Conservation (phyloP, 768 basidiomycete genomes). For the Kondoa subrosea region DNA sequence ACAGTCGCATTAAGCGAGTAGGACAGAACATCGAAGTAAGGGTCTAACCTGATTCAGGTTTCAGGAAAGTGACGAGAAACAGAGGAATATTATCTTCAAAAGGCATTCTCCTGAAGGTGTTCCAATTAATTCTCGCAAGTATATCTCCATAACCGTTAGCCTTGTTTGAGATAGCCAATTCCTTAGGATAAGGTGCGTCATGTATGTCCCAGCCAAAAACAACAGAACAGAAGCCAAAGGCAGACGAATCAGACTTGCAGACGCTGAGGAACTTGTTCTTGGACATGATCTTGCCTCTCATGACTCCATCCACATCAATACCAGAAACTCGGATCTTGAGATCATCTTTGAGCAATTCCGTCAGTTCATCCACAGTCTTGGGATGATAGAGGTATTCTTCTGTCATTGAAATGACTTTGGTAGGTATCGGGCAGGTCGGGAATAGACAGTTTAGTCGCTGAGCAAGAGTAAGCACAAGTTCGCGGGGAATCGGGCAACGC, state of each 20-base stretch:
- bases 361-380: not conserved
- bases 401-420: not conserved
- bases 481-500: not conserved
- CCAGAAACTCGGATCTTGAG: constrained; percentile 17
- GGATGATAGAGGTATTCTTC: not conserved
- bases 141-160: constrained; percentile 85
- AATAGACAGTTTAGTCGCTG: not conserved
- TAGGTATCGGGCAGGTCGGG: not conserved
- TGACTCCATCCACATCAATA: constrained; percentile 20
- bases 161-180: constrained; percentile 77
- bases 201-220: constrained; percentile 52
- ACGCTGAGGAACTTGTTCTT: constrained; percentile 16
- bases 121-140: constrained; percentile 65
- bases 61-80: constrained; percentile 77
- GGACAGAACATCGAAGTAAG: not conserved
- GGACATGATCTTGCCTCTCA: constrained; percentile 16
- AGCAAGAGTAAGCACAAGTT: not conserved
- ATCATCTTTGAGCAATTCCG: constrained; percentile 11
- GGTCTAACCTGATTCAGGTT: constrained; percentile 64
- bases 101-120: constrained; percentile 70
- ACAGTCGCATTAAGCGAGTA: not conserved
- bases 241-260: constrained; percentile 6
- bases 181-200: constrained; percentile 63
- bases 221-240: constrained; percentile 23
- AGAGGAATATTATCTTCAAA: constrained; percentile 86